A percentile compares a stretch with the other conserved stretches of the same genome.
Evolutionary conservation across 805 yeast species (phyloP).

Genomic region (Nadsonia fulvescens): DNA sequence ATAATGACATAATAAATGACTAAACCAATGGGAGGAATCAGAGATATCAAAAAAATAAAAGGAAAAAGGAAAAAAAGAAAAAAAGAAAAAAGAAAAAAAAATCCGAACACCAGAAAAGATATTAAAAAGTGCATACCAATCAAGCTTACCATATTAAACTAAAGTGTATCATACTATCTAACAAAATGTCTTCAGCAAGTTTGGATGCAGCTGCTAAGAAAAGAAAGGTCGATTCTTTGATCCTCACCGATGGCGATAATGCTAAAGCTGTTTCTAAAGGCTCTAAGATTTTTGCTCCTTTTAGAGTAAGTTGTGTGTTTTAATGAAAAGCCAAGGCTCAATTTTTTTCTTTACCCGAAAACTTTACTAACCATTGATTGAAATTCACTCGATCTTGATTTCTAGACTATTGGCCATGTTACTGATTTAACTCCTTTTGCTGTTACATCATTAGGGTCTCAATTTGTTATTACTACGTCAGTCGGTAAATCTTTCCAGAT

Average conservation of each 20-base stretch:
- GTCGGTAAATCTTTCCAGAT: slow-evolving; percentile 86
- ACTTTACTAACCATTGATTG: slow-evolving; percentile 1
- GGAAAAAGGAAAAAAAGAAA: too few relatives aligned
- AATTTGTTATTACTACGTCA: slow-evolving; percentile 73
- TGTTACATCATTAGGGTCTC: slow-evolving; percentile 70
- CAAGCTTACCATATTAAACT: too few relatives aligned
- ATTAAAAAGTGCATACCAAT: too few relatives aligned
- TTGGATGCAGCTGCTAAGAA: slow-evolving; percentile 6
- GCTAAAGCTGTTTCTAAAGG: slow-evolving; percentile 1
- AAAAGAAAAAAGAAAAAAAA: too few relatives aligned
- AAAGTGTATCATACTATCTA: too few relatives aligned
- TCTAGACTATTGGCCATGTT: slow-evolving; percentile 56
- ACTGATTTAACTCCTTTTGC: slow-evolving; percentile 75
- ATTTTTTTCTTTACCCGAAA: background rate
- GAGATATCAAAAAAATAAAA: too few relatives aligned
- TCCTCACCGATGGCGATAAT: slow-evolving; percentile 2
- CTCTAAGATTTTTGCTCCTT: slow-evolving; percentile 66
- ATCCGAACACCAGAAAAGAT: too few relatives aligned
- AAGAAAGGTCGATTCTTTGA: slow-evolving; percentile 5
- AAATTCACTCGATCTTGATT: slow-evolving; percentile 7
- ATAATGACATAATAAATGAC: too few relatives aligned
- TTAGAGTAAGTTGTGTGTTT: slow-evolving; percentile 29
- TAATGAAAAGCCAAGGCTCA: background rate
- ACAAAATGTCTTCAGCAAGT: too few relatives aligned
- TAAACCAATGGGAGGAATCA: too few relatives aligned